Conservation (phyloP, 225 moss, liverwort and hornwort genomes). For the Physcomitrium patens region DNA sequence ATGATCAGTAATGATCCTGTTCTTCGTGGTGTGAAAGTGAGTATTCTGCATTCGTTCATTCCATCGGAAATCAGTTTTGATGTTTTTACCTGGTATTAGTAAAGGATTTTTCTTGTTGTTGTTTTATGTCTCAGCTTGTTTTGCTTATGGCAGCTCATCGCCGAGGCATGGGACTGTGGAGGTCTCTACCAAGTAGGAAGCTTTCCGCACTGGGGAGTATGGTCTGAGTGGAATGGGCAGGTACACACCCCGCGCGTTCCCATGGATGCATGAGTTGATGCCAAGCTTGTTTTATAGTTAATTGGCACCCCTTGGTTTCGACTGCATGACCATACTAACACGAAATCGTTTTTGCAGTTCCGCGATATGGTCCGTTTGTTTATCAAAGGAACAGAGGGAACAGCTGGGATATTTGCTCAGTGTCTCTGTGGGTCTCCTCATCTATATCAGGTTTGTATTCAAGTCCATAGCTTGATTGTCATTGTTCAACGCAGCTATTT, state of each 20-base stretch:
- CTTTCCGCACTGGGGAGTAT: slow-evolving; percentile 95
- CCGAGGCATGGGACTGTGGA: slow-evolving; percentile 91
- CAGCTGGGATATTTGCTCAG: slow-evolving; percentile 77
- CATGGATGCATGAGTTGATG: slow-evolving; percentile 25
- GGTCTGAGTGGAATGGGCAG: slow-evolving; percentile 98
- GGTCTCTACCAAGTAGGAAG: slow-evolving; percentile 92
- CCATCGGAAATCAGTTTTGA: not conserved
- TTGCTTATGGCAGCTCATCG: slow-evolving; percentile 65
- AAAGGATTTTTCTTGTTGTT: slow-evolving; percentile 19
- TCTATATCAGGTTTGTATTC: slow-evolving; percentile 72
- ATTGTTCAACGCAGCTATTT: not conserved
- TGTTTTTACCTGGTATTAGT: slow-evolving; percentile 8
- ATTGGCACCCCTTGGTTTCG: not conserved
- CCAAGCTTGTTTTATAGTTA: slow-evolving; percentile 23
- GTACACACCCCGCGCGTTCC: slow-evolving; percentile 34
- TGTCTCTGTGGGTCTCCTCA: slow-evolving; percentile 93
- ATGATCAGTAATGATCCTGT: slow-evolving; percentile 95
- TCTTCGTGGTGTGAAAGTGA: slow-evolving; percentile 83
- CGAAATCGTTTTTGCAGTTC: slow-evolving; percentile 56
- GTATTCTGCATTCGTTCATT: slow-evolving; percentile 16
- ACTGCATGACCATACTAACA: slow-evolving; percentile 23
- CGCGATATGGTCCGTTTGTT: slow-evolving; percentile 81
- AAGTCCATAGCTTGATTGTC: slow-evolving; percentile 13
- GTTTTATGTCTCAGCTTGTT: slow-evolving; percentile 22
- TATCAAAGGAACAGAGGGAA: slow-evolving; percentile 82